Conservation (phyloP, 1,284 basidiomycete species). For the Irpex rosettiformis region DNA sequence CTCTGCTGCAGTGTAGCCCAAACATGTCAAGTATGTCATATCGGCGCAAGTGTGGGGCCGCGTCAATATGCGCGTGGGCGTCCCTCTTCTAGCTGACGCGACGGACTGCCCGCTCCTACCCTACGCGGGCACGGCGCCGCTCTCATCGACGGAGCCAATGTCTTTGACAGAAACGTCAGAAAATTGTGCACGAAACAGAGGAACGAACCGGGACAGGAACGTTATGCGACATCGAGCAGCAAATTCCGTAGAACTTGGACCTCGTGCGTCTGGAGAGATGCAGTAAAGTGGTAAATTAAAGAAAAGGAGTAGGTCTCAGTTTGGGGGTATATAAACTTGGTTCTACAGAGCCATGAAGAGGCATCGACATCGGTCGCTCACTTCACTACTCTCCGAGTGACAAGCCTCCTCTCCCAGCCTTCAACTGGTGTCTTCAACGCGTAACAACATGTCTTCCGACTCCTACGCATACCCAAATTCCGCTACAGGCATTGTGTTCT, state of each 20-base stretch:
- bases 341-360: neutral
- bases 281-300: neutral
- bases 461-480: constrained; percentile 1
- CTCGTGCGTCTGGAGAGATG: neutral
- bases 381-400: neutral
- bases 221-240: neutral
- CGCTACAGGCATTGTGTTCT: constrained; percentile 11
- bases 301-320: neutral
- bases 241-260: neutral
- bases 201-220: neutral
- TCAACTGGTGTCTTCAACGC: neutral
- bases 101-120: neutral
- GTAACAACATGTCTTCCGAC: neutral
- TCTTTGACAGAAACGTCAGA: neutral
- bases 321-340: neutral
- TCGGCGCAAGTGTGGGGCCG: neutral
- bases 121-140: neutral
- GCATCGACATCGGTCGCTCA: constrained; percentile 1
- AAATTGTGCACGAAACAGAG: neutral
- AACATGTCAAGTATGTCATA: neutral
- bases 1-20: neutral
- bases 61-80: neutral
- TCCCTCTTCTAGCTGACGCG: neutral
- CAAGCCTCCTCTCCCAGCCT: neutral
- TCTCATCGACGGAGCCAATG: neutral